phyloP scores from a whole-genome alignment of 345 rosid genomes.

The Geranium rotundifolium region DNA sequence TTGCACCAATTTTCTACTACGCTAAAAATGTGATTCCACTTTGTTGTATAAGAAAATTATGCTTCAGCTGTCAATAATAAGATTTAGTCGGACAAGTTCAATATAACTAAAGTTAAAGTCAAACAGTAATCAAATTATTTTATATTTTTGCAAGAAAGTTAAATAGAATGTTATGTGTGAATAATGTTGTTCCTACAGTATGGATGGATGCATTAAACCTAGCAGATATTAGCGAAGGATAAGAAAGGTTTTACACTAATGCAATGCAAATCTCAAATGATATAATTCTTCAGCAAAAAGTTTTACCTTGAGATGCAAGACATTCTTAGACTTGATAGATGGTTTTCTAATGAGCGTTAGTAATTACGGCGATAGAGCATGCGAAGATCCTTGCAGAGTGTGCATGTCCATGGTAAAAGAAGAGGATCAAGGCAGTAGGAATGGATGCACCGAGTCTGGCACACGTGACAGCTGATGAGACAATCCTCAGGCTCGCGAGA shows the following conservation, averaged over 20 bases:
- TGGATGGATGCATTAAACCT: background rate
- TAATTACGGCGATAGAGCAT: constrained; percentile 33
- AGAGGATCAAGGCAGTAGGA: constrained; percentile 79
- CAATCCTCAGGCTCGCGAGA: constrained; percentile 68
- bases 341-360: constrained; percentile 3
- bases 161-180: no score
- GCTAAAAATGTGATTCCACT: no score
- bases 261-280: background rate
- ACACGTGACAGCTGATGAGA: constrained; percentile 55
- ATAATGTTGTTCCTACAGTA: background rate
- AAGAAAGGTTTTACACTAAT: background rate
- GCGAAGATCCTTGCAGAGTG: constrained; percentile 65
- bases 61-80: no score
- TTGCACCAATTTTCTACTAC: background rate
- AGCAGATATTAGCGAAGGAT: background rate
- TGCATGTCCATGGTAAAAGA: constrained; percentile 73
- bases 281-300: background rate
- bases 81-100: no score
- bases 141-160: no score
- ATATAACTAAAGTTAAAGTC: no score
- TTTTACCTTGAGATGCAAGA: background rate
- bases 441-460: constrained; percentile 54
- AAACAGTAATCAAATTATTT: no score
- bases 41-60: no score
- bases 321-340: background rate